These are phyloP conservation scores for Serendipita indica DNA, from an alignment of 768 basidiomycete species.

Conservation along the genomic window DNA sequence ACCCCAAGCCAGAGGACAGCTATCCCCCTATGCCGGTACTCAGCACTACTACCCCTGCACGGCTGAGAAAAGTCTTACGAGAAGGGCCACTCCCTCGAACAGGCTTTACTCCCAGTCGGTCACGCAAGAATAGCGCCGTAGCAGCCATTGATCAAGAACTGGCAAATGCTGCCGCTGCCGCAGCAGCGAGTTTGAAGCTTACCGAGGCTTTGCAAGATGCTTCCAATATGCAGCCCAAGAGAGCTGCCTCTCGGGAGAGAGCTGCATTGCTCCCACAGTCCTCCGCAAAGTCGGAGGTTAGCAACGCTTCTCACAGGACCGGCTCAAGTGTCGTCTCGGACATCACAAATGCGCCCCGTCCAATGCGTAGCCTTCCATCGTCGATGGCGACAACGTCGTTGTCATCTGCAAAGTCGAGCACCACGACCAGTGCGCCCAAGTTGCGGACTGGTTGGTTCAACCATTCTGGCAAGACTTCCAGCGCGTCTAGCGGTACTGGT, in stretches of 20 bases:
- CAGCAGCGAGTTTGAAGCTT: neutral
- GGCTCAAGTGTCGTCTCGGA: too few relatives aligned
- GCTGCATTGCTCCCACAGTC: neutral
- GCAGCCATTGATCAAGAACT: neutral
- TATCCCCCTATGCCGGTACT: slow-evolving; percentile 3
- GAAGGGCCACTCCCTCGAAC: neutral
- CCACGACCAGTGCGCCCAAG: neutral
- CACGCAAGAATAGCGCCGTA: neutral
- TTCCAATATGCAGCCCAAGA: too few relatives aligned
- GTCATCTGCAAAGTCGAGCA: neutral
- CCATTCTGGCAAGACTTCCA: neutral
- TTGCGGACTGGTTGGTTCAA: neutral
- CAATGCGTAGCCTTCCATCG: neutral
- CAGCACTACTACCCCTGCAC: neutral
- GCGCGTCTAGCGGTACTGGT: neutral
- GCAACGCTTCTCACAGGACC: too few relatives aligned
- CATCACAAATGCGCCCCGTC: neutral
- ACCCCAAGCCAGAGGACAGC: neutral
- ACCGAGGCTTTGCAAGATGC: neutral
- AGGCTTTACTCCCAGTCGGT: slow-evolving; percentile 7
- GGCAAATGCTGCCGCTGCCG: neutral
- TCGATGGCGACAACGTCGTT: neutral
- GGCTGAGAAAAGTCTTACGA: slow-evolving; percentile 5
- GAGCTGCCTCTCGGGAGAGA: neutral
- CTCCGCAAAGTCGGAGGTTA: neutral